These are phyloP conservation scores for Geranomyces michiganensis DNA, from an alignment of 192 early-diverging fungal genomes.

Conservation along the genomic window DNA sequence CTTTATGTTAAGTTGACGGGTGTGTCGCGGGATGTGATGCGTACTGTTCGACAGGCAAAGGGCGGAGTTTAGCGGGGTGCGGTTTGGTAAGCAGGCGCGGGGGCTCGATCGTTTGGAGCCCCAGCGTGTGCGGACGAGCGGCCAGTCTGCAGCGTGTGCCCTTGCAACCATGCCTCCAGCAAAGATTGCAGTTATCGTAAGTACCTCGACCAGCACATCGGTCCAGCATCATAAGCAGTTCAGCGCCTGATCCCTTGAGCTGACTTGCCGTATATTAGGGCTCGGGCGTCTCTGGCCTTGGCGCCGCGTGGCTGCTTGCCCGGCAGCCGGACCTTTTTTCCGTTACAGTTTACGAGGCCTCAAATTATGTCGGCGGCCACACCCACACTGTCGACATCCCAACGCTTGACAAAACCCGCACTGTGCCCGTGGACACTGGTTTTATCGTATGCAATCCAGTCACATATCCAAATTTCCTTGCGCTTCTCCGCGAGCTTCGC, in stretches of 20 bases:
- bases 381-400: constrained; percentile 63
- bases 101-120: too few relatives aligned
- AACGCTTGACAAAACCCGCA: constrained; percentile 30
- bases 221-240: background rate
- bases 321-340: constrained; percentile 35
- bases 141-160: too few relatives aligned
- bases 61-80: too few relatives aligned
- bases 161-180: constrained; percentile 2
- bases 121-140: too few relatives aligned
- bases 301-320: constrained; percentile 60
- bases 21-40: too few relatives aligned
- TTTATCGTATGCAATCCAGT: constrained; percentile 70
- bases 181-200: constrained; percentile 13
- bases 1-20: too few relatives aligned
- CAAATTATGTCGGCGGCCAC: constrained; percentile 63
- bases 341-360: constrained; percentile 56
- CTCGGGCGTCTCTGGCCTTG: constrained; percentile 50
- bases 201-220: background rate
- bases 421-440: constrained; percentile 65
- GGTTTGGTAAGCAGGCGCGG: too few relatives aligned
- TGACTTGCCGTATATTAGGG: too few relatives aligned
- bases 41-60: too few relatives aligned
- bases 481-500: constrained; percentile 46
- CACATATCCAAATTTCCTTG: constrained; percentile 66
- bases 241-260: background rate